Evolutionary conservation across 805 yeast genomes (phyloP).

Genomic region (Cyberlindnera mrakii): DNA sequence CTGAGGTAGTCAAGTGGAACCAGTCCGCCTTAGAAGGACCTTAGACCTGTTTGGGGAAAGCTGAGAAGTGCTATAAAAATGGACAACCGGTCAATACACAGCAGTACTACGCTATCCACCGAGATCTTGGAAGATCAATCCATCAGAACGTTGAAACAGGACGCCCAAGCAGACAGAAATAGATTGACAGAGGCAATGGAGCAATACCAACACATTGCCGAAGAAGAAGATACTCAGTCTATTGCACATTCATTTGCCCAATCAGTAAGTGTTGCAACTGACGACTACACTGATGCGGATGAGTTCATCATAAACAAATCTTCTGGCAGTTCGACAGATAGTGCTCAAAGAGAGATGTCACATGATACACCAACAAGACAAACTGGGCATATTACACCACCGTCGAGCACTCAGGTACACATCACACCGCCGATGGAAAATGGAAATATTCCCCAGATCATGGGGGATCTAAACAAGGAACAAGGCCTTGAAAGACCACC

Average conservation of each 20-base stretch:
- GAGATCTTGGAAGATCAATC: neutral
- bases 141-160: constrained; percentile 5
- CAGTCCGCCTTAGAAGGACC: no score
- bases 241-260: neutral
- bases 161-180: constrained; percentile 12
- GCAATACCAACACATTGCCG: constrained; percentile 1
- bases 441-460: no score
- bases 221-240: neutral
- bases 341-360: no score
- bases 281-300: constrained; percentile 18
- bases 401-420: no score
- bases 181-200: constrained; percentile 13
- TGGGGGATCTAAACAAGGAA: no score
- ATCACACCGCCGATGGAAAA: no score
- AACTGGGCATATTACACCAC: no score
- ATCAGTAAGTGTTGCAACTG: constrained; percentile 5
- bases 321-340: neutral
- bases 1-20: no score
- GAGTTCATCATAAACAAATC: constrained; percentile 15
- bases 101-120: neutral
- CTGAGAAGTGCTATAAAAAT: neutral
- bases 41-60: neutral
- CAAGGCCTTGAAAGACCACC: no score
- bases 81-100: neutral
- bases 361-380: no score